A percentile compares a stretch with the other conserved stretches of the same genome.
phyloP scores from a whole-genome alignment of 768 basidiomycete genomes.

The Guyanaporus albipodus region DNA sequence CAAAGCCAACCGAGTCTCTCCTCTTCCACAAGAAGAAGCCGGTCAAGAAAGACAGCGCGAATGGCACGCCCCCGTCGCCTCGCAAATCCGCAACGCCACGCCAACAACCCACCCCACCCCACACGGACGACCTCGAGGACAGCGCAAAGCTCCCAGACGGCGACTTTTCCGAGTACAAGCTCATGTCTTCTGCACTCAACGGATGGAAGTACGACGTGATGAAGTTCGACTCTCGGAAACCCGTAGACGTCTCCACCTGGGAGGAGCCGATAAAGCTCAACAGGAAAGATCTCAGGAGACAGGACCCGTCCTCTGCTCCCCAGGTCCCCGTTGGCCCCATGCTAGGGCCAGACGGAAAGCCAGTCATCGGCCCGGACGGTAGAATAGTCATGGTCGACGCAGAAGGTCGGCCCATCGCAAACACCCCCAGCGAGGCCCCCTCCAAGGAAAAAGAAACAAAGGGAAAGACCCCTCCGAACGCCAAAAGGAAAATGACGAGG shows the following conservation, averaged over 20 bases:
- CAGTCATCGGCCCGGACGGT: conserved; percentile 74
- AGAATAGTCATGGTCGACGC: conserved; percentile 78
- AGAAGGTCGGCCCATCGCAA: conserved; percentile 65
- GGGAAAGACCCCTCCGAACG: conserved; percentile 41
- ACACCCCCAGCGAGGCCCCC: conserved; percentile 28
- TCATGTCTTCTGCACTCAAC: conserved; percentile 75
- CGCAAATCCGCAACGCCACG: conserved; percentile 38
- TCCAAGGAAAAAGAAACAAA: conserved; percentile 37
- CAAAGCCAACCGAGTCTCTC: conserved; percentile 40
- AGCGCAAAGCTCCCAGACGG: conserved; percentile 57
- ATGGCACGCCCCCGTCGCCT: conserved; percentile 21
- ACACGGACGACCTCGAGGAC: conserved; percentile 48
- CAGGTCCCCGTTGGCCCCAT: conserved; percentile 64
- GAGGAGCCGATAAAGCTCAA: conserved; percentile 78
- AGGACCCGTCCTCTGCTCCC: conserved; percentile 33
- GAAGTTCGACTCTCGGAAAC: conserved; percentile 80
- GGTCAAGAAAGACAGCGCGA: conserved; percentile 25
- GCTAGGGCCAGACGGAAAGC: conserved; percentile 81
- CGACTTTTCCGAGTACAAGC: conserved; percentile 69
- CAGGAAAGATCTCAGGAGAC: conserved; percentile 71
- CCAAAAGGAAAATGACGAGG: conserved; percentile 75
- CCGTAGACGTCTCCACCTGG: conserved; percentile 68
- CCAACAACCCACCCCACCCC: conserved; percentile 38
- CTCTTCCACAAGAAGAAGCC: conserved; percentile 68
- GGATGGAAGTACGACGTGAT: conserved; percentile 92